phyloP scores from a whole-genome alignment of 2,329 filamentous ascomycete genomes.

The Cylindrodendrum hubeiense region DNA sequence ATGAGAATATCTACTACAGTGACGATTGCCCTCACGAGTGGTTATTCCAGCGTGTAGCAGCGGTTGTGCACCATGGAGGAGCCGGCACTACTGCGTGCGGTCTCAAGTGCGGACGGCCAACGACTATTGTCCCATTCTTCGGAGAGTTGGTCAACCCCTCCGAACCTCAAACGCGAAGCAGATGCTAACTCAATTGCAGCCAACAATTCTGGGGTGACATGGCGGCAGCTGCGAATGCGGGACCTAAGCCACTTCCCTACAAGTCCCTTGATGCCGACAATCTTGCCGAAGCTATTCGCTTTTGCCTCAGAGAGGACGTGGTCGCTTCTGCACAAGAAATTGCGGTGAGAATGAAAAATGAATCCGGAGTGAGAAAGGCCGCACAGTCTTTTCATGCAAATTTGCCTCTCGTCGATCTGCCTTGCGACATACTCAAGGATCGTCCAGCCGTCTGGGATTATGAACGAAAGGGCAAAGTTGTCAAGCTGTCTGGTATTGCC shows the following conservation, averaged over 20 bases:
- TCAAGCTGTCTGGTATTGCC: constrained; percentile 28
- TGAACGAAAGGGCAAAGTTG: neutral
- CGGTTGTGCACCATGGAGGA: constrained; percentile 78
- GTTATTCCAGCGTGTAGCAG: constrained; percentile 74
- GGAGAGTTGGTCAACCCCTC: constrained; percentile 52
- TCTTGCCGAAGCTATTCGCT: neutral
- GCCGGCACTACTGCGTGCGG: constrained; percentile 80
- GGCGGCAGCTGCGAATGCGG: constrained; percentile 22
- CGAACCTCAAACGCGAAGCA: fast-evolving
- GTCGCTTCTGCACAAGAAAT: constrained; percentile 6
- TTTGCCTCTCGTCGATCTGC: constrained; percentile 26
- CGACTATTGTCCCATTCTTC: constrained; percentile 81
- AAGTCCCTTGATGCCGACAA: constrained; percentile 11
- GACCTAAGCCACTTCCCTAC: constrained; percentile 24
- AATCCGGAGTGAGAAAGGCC: constrained; percentile 28
- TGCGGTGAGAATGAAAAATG: constrained; percentile 22
- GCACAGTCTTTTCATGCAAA: constrained; percentile 36
- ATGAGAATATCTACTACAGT: constrained; percentile 74
- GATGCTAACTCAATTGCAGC: neutral
- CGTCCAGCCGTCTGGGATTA: constrained; percentile 22
- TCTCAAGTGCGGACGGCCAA: constrained; percentile 74
- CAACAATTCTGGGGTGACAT: constrained; percentile 37
- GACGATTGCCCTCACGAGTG: constrained; percentile 81
- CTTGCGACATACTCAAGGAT: constrained; percentile 27
- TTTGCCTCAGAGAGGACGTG: constrained; percentile 18